A percentile compares a stretch with the other conserved stretches of the same genome.
These are phyloP conservation scores for Psilocybe cyanescens DNA, from an alignment of 768 basidiomycete genomes.

Conservation along the genomic window DNA sequence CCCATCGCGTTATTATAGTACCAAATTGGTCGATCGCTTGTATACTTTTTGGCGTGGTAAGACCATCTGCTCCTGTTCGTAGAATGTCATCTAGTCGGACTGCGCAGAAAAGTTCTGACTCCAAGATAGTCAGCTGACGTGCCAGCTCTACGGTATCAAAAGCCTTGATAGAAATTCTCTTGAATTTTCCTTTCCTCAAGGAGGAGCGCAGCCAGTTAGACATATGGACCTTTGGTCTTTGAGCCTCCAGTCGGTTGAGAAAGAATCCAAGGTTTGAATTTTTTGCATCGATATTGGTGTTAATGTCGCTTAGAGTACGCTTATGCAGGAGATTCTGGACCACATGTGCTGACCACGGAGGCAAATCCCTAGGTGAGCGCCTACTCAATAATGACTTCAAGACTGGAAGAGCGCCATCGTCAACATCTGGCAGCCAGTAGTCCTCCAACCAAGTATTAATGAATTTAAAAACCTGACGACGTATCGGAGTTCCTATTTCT, in stretches of 20 bases:
- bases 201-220: background rate
- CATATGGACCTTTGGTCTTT: background rate
- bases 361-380: background rate
- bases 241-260: background rate
- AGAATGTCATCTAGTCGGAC: background rate
- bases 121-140: background rate
- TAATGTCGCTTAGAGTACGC: background rate
- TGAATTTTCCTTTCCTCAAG: background rate
- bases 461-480: background rate
- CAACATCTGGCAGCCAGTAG: background rate
- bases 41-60: background rate
- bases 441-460: background rate
- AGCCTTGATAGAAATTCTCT: background rate
- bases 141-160: background rate
- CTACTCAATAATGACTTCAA: background rate
- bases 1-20: background rate
- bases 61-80: background rate
- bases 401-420: background rate
- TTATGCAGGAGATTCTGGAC: background rate
- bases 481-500: background rate
- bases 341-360: background rate
- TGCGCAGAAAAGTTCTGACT: background rate
- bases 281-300: background rate
- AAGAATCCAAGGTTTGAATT: background rate
- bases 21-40: background rate